Percentiles rank a stretch among this genome's conserved stretches.
Conservation (phyloP, 192 early-diverging fungal genomes). For the Rhizoclosmatium globosum region DNA sequence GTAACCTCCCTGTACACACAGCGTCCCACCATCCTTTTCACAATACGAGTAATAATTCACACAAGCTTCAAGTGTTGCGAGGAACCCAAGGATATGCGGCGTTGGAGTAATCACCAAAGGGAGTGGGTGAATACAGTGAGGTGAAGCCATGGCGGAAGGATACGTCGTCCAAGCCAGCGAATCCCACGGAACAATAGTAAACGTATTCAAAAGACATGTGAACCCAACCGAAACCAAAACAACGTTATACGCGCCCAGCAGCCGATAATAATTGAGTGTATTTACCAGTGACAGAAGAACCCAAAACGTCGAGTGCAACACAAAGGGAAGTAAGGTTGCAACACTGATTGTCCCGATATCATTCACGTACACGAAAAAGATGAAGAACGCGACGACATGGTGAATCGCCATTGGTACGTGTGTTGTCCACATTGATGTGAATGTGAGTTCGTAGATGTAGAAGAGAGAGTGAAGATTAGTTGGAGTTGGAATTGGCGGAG, state of each 20-base stretch:
- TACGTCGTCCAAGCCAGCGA: not conserved
- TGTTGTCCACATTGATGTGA: not conserved
- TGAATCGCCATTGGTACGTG: not conserved
- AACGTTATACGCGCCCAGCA: not conserved
- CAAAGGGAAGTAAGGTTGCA: not conserved
- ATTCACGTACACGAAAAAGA: slow-evolving; percentile 11
- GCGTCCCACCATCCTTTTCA: not conserved
- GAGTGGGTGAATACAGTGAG: not conserved
- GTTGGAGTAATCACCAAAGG: not conserved
- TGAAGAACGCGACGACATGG: slow-evolving; percentile 3
- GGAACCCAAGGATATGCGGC: slow-evolving; percentile 10
- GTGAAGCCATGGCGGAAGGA: not conserved
- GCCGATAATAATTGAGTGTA: not conserved
- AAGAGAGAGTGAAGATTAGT: slow-evolving; percentile 2
- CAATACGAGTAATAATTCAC: slow-evolving; percentile 21
- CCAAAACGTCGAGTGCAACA: not conserved
- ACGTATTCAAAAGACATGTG: slow-evolving; percentile 6
- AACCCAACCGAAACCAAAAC: not conserved
- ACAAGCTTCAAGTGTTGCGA: slow-evolving; percentile 1
- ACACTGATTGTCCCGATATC: not conserved
- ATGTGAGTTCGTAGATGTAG: not conserved
- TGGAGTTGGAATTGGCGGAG: slow-evolving; percentile 1
- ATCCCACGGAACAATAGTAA: slow-evolving; percentile 14
- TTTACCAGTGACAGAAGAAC: not conserved
- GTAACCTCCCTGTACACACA: not conserved